These are phyloP conservation scores for Coniochaeta sp. DNA, from an alignment of 2,329 filamentous ascomycete species.

Conservation along the genomic window DNA sequence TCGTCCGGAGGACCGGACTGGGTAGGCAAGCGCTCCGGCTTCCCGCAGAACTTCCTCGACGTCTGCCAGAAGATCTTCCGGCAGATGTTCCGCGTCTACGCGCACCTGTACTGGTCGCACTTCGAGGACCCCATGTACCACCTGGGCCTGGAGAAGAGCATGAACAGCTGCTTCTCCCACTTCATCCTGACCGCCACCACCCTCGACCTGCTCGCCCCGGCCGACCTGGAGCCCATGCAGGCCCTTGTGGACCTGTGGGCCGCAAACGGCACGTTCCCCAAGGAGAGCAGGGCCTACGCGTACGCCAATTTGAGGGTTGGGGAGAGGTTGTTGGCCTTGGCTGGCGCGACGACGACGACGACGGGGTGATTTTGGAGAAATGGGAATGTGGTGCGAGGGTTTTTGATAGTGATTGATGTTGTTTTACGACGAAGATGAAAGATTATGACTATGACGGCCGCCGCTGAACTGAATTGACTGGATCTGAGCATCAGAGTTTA, in stretches of 20 bases:
- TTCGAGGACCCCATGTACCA: conserved; percentile 80
- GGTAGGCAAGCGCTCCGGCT: conserved; percentile 95
- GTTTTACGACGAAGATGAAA: not conserved
- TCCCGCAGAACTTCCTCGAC: conserved; percentile 50
- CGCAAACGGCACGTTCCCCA: conserved; percentile 78
- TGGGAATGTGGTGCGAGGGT: not conserved
- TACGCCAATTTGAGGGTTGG: conserved; percentile 56
- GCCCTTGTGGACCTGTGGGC: conserved; percentile 89
- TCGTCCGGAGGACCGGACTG: not conserved
- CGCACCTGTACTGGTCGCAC: conserved; percentile 93
- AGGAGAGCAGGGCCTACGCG: conserved; percentile 61
- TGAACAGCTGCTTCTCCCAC: conserved; percentile 84
- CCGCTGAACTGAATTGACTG: no score
- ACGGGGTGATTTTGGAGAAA: no score
- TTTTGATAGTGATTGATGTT: not conserved
- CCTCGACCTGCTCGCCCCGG: conserved; percentile 75
- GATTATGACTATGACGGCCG: no score
- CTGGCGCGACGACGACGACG: conserved; percentile 8
- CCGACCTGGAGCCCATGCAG: conserved; percentile 94
- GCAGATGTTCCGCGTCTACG: not conserved
- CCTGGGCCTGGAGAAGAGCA: conserved; percentile 69
- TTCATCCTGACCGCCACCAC: conserved; percentile 75
- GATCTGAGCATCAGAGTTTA: no score
- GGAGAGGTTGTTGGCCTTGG: conserved; percentile 45
- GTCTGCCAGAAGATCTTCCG: conserved; percentile 2